Conservation (phyloP, 2,329 filamentous ascomycete species). For the Orbilia oligospora region DNA sequence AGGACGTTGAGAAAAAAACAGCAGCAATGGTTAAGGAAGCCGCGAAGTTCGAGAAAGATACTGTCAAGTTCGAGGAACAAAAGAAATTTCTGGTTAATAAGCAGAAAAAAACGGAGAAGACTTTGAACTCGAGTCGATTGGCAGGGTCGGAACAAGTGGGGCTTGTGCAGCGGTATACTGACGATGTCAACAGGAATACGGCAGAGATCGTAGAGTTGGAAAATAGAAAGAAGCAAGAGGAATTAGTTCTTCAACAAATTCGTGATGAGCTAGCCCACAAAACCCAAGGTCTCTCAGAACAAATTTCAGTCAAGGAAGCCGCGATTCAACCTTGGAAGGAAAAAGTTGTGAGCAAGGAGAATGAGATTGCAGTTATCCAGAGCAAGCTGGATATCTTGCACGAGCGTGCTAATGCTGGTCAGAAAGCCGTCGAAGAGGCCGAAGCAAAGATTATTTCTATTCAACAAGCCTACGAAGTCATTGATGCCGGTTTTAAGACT, state of each 20-base stretch:
- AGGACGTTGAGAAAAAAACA: conserved; percentile 81
- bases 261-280: conserved; percentile 82
- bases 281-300: conserved; percentile 91
- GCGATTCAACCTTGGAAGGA: conserved; percentile 95
- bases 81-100: conserved; percentile 92
- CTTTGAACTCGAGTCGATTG: conserved; percentile 81
- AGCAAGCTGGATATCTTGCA: conserved; percentile 92
- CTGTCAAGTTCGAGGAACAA: conserved; percentile 98
- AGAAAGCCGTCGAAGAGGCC: conserved; percentile 85
- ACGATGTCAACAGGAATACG: conserved; percentile 82
- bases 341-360: conserved; percentile 96
- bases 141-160: conserved; percentile 81
- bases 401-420: conserved; percentile 89
- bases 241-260: conserved; percentile 84
- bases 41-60: conserved; percentile 93
- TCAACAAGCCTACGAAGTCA: conserved; percentile 78
- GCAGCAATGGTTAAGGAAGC: conserved; percentile 87
- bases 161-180: conserved; percentile 81
- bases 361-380: conserved; percentile 91
- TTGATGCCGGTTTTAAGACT: conserved; percentile 80
- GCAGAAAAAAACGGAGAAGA: conserved; percentile 94
- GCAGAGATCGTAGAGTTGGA: conserved; percentile 84
- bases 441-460: conserved; percentile 83
- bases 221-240: conserved; percentile 80
- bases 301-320: conserved; percentile 93